A percentile compares a stretch with the other conserved stretches of the same genome.
Conservation (phyloP, 345 rosid species). For the Salix suchowensis region DNA sequence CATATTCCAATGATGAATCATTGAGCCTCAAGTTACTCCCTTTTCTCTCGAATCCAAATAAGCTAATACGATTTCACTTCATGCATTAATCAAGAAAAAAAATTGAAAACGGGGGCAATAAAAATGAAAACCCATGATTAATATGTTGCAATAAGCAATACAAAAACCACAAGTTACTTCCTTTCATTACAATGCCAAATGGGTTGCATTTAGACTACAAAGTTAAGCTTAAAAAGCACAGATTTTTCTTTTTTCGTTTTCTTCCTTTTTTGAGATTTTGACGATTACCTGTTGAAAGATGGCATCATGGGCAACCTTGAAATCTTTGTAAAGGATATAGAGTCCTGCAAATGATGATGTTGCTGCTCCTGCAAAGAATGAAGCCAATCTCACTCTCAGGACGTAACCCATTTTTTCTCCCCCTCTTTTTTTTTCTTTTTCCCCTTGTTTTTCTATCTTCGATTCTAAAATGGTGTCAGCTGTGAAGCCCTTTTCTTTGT, state of each 20-base stretch:
- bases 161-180: not conserved
- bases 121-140: not conserved
- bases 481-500: not conserved
- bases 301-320: conserved; percentile 74
- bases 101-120: not conserved
- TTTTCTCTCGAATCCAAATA: not conserved
- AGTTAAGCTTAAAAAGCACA: not conserved
- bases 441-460: not conserved
- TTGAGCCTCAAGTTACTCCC: not conserved
- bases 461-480: not conserved
- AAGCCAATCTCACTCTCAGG: conserved; percentile 81
- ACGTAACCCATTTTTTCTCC: conserved; percentile 69
- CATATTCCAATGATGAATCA: not conserved
- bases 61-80: not conserved
- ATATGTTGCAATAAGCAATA: not conserved
- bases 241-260: not conserved
- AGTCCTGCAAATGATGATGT: conserved; percentile 73
- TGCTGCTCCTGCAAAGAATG: conserved; percentile 90
- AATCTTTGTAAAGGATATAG: conserved; percentile 73
- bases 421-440: not conserved
- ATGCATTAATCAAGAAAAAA: not conserved
- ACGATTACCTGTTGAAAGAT: conserved; percentile 62
- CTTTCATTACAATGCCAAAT: not conserved
- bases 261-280: not conserved
- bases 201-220: not conserved